A percentile compares a stretch with the other conserved stretches of the same genome.
Evolutionary conservation across 2,329 filamentous ascomycete genomes (phyloP).

Genomic region (Alternaria dauci): DNA sequence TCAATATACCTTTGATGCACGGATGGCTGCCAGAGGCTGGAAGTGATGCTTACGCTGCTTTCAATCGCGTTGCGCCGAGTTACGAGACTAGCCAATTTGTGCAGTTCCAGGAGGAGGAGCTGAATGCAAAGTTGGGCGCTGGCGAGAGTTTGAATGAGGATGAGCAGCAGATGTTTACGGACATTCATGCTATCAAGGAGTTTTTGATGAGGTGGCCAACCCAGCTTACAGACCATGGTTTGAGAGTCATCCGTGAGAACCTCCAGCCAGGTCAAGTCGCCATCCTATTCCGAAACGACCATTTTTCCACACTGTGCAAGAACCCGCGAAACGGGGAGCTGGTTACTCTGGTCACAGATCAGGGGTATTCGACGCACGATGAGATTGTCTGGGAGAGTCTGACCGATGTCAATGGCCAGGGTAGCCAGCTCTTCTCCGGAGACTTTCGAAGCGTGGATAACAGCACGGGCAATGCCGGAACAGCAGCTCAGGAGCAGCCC

Average conservation of each 20-base stretch:
- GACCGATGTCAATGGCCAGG: constrained; percentile 84
- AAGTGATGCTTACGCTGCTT: constrained; percentile 72
- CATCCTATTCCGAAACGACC: constrained; percentile 95
- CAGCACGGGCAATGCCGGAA: constrained; percentile 28
- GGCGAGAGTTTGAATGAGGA: constrained; percentile 69
- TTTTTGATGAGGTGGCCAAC: constrained; percentile 85
- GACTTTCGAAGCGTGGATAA: constrained; percentile 88
- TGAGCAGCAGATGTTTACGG: constrained; percentile 82
- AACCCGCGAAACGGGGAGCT: constrained; percentile 80
- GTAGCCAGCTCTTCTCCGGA: constrained; percentile 84
- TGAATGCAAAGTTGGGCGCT: constrained; percentile 77
- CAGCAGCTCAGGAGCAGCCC: constrained; percentile 34
- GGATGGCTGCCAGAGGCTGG: constrained; percentile 82
- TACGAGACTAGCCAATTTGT: constrained; percentile 94
- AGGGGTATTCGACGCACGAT: constrained; percentile 84
- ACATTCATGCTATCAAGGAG: constrained; percentile 82
- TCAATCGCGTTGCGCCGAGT: constrained; percentile 77
- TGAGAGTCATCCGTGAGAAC: constrained; percentile 75
- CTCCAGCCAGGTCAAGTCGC: constrained; percentile 81
- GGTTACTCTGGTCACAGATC: constrained; percentile 88
- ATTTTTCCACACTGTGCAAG: constrained; percentile 93
- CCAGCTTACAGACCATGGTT: constrained; percentile 83
- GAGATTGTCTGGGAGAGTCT: constrained; percentile 97
- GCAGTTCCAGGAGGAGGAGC: constrained; percentile 85
- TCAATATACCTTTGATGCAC: constrained; percentile 87